Base-by-base conservation (phyloP, 1,284 basidiomycete species). In the Cryptococcus sp. region DNA sequence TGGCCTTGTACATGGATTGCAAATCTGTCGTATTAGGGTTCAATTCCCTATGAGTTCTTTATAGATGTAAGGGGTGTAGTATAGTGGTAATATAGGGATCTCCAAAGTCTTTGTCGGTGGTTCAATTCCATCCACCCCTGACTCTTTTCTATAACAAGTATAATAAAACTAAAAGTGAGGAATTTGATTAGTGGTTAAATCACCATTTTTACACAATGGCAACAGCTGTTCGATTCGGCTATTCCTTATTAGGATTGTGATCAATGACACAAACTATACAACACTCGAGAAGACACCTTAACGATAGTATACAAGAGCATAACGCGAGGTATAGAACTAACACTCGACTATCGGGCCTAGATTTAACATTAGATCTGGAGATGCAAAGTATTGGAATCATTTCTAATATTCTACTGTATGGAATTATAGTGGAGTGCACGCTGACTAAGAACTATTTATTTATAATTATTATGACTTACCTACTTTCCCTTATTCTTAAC, bases 21-120 rank as follows among this genome's bases (percentile, higher is more conserved):
- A 47, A 47, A 47, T 47, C 45, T 47, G 45, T 16, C 25, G 45
- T 47, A 42, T n/a, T 47, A 47, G 45, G 31, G 31, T 47, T 47
- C 45, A 36, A 47, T 47, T 47, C 31, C 31, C 45, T 47, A 47
- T 47, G 45, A 47, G 45, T 25, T 36, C 45, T 47, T 23, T 18
- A 42, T 18, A 42, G 19, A 42, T 18, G 19, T 18, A 42, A 34
- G 40, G 40, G 40, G 40, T 22, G 40, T 42, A 42, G 40, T 42
- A 42, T 42, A 42, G 40, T 42, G 40, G 40, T 42, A 10, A 22
- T 42, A 42, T 22, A 42, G 40, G 16, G 40, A 42, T 42, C 40
- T 42, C 40, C 40, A 42, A 42, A 42, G 40, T 42, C 40, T 42
- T 42, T 10, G 21, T n/a, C 21, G 40, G 40, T 42, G 21, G 40